Percentiles rank a stretch among this genome's conserved stretches.
phyloP scores from a whole-genome alignment of 2,329 filamentous ascomycete species.

The Colletotrichum ledebouriae region DNA sequence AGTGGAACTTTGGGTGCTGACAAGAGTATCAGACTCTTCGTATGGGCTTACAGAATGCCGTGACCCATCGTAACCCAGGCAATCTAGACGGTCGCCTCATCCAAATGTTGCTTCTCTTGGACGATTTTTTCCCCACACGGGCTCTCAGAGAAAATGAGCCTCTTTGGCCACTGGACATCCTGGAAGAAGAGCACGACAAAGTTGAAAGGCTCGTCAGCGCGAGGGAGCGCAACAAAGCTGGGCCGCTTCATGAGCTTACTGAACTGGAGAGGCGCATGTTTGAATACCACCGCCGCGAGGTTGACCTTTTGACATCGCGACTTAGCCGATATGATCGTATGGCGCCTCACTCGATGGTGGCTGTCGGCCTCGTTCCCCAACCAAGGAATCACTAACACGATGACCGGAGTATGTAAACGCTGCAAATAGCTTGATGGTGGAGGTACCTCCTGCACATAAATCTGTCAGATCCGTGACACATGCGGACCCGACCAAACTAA shows the following conservation, averaged over 20 bases:
- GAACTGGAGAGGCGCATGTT: constrained; percentile 31
- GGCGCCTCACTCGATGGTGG: constrained; percentile 17
- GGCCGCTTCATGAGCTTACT: constrained; percentile 24
- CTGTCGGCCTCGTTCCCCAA: constrained; percentile 26
- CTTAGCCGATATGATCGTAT: constrained; percentile 17
- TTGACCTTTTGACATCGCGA: constrained; percentile 32
- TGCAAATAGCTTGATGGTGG: neutral
- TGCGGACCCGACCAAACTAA: neutral
- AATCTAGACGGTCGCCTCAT: constrained; percentile 35
- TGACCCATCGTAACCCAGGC: constrained; percentile 33
- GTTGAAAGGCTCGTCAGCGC: constrained; percentile 19
- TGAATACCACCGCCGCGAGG: constrained; percentile 31
- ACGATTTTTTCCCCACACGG: constrained; percentile 29
- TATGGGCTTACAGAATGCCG: constrained; percentile 32
- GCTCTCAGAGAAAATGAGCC: constrained; percentile 1
- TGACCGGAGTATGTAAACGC: too few species aligned
- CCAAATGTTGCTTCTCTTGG: constrained; percentile 30
- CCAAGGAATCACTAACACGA: neutral
- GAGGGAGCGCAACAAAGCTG: constrained; percentile 23
- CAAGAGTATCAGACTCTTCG: constrained; percentile 24
- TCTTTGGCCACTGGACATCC: constrained; percentile 34
- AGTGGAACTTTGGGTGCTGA: neutral
- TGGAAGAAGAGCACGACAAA: constrained; percentile 37
- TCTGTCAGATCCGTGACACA: neutral
- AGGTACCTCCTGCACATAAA: neutral